Percentiles rank a stretch among this genome's conserved stretches.
These are phyloP conservation scores for Aspergillus novoparasiticus DNA, from an alignment of 2,329 filamentous ascomycete species.

Conservation along the genomic window DNA sequence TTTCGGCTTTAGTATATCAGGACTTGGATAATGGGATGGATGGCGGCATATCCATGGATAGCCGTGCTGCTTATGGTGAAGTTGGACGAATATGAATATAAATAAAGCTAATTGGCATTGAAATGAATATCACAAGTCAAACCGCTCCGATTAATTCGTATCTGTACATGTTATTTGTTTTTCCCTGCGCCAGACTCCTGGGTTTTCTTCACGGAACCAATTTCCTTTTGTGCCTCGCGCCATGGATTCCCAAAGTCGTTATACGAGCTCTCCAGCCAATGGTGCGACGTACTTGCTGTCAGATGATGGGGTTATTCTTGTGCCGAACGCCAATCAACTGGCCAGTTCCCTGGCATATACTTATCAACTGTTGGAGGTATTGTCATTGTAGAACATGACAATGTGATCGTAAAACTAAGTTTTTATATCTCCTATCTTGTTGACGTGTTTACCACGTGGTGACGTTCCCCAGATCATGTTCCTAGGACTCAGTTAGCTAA, in stretches of 20 bases:
- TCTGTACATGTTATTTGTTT: conserved; percentile 5
- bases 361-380: neutral
- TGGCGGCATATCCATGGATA: neutral
- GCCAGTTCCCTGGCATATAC: conserved; percentile 8
- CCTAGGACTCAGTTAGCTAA: conserved; percentile 27
- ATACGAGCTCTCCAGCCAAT: neutral
- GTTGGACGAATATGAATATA: neutral
- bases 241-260: conserved; percentile 23
- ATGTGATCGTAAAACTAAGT: neutral
- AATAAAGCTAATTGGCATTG: neutral
- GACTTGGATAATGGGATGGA: neutral
- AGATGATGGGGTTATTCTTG: neutral
- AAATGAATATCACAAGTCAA: neutral
- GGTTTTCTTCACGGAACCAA: neutral
- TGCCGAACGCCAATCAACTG: neutral
- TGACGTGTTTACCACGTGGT: conserved; percentile 28
- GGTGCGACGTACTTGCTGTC: neutral
- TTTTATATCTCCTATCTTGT: neutral
- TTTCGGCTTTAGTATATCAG: neutral
- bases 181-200: conserved; percentile 14
- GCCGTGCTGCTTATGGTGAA: neutral
- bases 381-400: neutral
- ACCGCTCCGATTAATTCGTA: neutral
- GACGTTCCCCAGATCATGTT: conserved; percentile 42
- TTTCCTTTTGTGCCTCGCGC: conserved; percentile 19